These are phyloP conservation scores for Paecilomyces formosus DNA, from an alignment of 2,329 filamentous ascomycete species.

Conservation along the genomic window DNA sequence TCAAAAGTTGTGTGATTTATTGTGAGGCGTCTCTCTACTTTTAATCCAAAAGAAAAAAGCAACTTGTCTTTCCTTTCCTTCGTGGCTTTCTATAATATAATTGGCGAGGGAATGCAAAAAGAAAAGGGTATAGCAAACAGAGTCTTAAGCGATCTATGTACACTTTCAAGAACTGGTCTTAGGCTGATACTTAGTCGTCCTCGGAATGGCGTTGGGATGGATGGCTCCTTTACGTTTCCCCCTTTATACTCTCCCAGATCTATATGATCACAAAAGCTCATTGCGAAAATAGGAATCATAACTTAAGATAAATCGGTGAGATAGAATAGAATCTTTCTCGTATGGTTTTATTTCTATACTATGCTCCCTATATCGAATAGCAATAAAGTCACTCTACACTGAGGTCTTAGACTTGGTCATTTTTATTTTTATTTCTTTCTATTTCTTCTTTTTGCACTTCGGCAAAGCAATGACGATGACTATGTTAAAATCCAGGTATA, in stretches of 20 bases:
- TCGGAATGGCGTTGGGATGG: not conserved
- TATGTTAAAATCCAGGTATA: not conserved
- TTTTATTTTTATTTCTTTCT: not conserved
- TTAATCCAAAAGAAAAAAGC: not conserved
- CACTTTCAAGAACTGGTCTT: not conserved
- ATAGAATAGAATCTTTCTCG: too few relatives aligned
- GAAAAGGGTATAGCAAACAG: not conserved
- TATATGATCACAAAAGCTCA: not conserved
- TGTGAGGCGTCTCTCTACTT: conserved; percentile 9
- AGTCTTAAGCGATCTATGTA: not conserved
- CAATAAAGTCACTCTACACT: too few relatives aligned
- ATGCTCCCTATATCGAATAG: not conserved
- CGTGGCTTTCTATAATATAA: not conserved
- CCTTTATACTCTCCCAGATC: not conserved
- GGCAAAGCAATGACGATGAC: not conserved
- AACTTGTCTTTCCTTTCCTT: not conserved
- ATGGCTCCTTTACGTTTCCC: not conserved
- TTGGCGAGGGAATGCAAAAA: not conserved
- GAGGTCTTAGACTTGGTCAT: not conserved
- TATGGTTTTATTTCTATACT: too few relatives aligned
- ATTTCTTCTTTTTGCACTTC: not conserved
- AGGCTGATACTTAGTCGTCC: not conserved
- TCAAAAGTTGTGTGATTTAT: conserved; percentile 8
- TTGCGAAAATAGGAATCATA: too few relatives aligned
- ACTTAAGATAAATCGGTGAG: not conserved